These are phyloP conservation scores for Talaromyces thailandensis DNA, from an alignment of 495 filamentous ascomycete species.

Conservation along the genomic window DNA sequence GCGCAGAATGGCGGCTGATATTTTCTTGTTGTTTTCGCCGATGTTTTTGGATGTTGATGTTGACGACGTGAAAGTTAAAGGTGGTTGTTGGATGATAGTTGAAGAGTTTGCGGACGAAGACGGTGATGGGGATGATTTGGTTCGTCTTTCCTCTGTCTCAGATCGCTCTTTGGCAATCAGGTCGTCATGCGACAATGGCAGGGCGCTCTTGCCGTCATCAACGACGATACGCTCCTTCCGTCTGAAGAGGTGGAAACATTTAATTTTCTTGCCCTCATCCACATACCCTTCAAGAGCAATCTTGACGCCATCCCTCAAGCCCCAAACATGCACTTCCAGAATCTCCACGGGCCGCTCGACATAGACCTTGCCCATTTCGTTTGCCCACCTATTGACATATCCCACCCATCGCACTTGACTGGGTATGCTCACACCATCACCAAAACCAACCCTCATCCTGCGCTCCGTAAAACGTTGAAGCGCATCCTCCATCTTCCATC, in stretches of 20 bases:
- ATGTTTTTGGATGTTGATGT: neutral
- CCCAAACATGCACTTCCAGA: constrained; percentile 83
- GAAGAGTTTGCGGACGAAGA: neutral
- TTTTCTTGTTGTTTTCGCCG: neutral
- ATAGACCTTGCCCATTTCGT: constrained; percentile 61
- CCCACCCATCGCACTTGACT: constrained; percentile 80
- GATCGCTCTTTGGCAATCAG: neutral
- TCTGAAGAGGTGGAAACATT: constrained; percentile 72
- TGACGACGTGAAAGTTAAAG: neutral
- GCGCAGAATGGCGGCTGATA: constrained; percentile 64
- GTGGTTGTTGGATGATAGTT: neutral
- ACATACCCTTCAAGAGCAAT: constrained; percentile 77
- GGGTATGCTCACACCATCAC: constrained; percentile 84
- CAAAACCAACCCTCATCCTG: constrained; percentile 83
- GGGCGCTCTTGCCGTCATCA: constrained; percentile 27
- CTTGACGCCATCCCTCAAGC: constrained; percentile 79
- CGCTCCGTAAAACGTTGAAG: constrained; percentile 75
- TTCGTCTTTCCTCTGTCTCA: neutral
- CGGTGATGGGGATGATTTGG: neutral
- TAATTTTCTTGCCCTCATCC: constrained; percentile 79
- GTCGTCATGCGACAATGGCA: neutral
- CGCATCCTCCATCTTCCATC: constrained; percentile 73
- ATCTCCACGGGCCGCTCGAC: constrained; percentile 79
- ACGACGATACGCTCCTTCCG: constrained; percentile 66
- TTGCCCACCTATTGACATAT: constrained; percentile 87